Evolutionary conservation across 2,329 filamentous ascomycete genomes (phyloP), one percentile per base, ranked within the genome.

Genomic region (Phyllosticta citribraziliensis): DNA sequence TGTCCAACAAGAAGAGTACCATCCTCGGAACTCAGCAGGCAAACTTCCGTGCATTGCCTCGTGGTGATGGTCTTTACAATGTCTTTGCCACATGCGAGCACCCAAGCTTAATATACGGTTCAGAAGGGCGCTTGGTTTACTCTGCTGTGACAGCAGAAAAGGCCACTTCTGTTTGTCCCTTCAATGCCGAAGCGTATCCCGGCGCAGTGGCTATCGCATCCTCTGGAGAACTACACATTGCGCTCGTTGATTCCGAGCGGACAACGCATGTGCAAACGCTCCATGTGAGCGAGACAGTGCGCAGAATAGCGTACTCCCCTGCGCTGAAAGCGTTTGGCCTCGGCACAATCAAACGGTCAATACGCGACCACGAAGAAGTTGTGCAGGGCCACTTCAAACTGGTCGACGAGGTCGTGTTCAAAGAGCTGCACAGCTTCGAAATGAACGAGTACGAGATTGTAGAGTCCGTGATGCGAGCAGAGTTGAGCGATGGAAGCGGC

Each of bases 81-180:
- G 86, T 99, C 0, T 96, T 99, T 71, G 91, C 91, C 0, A 96
- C 91, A 0, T 96, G 91, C 62, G 94, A 99, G 68, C 91, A 97
- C 70, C 89, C 94, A 0, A 97, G 90, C 65, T 76, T 99, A 60
- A 96, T 99, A 56, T 97, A 99, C 70, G 89, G 88, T 9, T 86
- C 87, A 0, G 91, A 97, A 70, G 90, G 89, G 0, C 84, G 92
- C 22, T 88, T 97, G 51, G 85, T 96, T 0, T 99, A 95, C 75
- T 96, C 92, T 4, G 92, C 94, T 1, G 90, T 97, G 1, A 96
- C 93, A 12, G 91, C 92, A 2, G 89, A 96, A 64, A 87, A 91
- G 64, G 89, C 91, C 0, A 87, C 86, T 0, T 87, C 84, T 55
- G 86, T 97, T 5, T 94, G 89, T 63, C 82, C 88, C 0, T 95